A percentile compares a stretch with the other conserved stretches of the same genome.
phyloP scores from a whole-genome alignment of 139 green algal species.

The Picochlorum sp. region DNA sequence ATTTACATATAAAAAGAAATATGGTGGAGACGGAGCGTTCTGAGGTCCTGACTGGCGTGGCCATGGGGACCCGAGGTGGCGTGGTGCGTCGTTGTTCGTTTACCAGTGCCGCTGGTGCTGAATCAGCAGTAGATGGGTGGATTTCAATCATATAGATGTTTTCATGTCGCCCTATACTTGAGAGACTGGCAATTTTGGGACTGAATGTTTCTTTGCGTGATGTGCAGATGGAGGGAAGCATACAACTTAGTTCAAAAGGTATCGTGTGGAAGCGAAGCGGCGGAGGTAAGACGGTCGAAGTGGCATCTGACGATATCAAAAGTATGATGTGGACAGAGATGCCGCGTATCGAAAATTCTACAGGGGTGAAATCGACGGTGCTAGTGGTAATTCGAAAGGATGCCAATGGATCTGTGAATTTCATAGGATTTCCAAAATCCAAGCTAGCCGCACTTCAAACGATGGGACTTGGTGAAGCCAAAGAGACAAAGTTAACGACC shows the following conservation, averaged over 20 bases:
- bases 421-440: constrained; percentile 66
- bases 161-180: too few species aligned
- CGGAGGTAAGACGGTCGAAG: constrained; percentile 22
- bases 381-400: constrained; percentile 49
- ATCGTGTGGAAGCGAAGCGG: constrained; percentile 30
- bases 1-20: too few species aligned
- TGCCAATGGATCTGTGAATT: constrained; percentile 37
- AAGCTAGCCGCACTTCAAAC: constrained; percentile 15
- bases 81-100: not conserved
- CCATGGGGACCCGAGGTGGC: not conserved
- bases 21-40: too few species aligned
- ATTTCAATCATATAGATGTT: not conserved
- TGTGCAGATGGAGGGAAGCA: constrained; percentile 21
- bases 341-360: not conserved
- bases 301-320: constrained; percentile 46
- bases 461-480: not conserved
- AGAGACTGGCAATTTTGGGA: not conserved
- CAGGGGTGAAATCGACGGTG: constrained; percentile 23
- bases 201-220: not conserved
- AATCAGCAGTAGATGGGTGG: not conserved
- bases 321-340: constrained; percentile 51
- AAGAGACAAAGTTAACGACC: not conserved
- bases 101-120: not conserved
- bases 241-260: constrained; percentile 15
- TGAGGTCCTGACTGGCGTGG: not conserved